Base-by-base conservation (phyloP, 805 yeast species). In the Teunomyces tritomae region DNA sequence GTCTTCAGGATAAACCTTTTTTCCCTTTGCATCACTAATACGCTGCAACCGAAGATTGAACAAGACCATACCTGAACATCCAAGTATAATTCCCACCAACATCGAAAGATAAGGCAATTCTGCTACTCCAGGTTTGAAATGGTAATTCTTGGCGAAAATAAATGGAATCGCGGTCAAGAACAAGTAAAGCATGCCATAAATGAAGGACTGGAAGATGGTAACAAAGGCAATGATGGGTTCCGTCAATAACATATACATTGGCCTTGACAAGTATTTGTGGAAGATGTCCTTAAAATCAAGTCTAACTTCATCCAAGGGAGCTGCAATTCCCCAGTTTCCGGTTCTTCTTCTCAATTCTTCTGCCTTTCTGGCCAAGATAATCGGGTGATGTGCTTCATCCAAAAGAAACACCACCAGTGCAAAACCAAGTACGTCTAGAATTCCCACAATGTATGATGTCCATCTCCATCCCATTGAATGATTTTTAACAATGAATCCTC, bases 31-130 rank as follows among this genome's bases (percentile, higher is more conserved):
- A 20, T 5, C 24, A 20, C 24, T 20, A 20, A 20, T 20, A 20
- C 24, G 24, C 24, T 20, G 24, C 24, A 20, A 20, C 24, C 24
- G 24, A 20, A 20, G 76, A 58, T 89, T 96, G 49, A 65, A 72
- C 57, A 66, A 71, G 39, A 84, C 67, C 57, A 84, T 77, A 49
- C 70, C 68, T 0, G 60, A 50, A 28, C 85, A 83, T 46, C 91
- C 89, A 27, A 81, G 39, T 5, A 78, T 36, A 69, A 83, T 73
- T 50, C 97, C 96, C 45, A 87, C 61, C 44, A 86, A 76, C 66
- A 91, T 71, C 16, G 88, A 85, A 48, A 89, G 63, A 71, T 89
- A 90, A 9, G 97, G 96, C 50, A 90, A 74, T 67, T 85, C 85
- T 8, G 82, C 82, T 26, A 80, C 82, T 55, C 91, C 90, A 44